phyloP scores from a whole-genome alignment of 2,329 filamentous ascomycete species.

The Penicillium oxalicum region DNA sequence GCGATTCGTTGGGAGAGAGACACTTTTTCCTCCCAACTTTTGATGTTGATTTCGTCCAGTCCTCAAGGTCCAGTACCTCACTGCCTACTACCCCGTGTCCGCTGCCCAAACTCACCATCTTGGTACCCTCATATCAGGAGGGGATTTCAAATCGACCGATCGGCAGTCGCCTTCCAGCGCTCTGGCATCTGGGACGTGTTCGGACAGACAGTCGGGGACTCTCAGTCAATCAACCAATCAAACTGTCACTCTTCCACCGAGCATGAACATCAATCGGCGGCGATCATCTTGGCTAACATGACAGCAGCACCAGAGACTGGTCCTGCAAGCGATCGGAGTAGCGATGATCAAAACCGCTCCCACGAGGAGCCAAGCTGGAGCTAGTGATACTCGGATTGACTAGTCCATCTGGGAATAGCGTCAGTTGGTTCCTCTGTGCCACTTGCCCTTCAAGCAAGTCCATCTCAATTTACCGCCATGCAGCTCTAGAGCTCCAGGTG shows the following conservation, averaged over 20 bases:
- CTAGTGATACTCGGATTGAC: not conserved
- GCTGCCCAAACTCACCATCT: no score
- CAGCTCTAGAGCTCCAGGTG: no score
- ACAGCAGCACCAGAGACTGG: not conserved
- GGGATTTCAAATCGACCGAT: slow-evolving; percentile 9
- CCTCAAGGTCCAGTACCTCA: no score
- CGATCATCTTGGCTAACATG: not conserved
- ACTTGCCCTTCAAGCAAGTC: no score
- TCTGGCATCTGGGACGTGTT: not conserved
- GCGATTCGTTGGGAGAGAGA: slow-evolving; percentile 18
- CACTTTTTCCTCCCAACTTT: not conserved
- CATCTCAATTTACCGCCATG: no score
- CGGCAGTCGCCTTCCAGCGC: not conserved
- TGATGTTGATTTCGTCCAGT: no score
- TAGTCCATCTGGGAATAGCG: slow-evolving; percentile 1
- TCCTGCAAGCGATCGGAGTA: no score
- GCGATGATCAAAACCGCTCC: not conserved
- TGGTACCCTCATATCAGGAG: no score
- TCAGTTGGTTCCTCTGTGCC: no score
- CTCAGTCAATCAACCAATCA: not conserved
- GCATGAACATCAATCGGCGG: not conserved
- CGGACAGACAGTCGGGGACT: slow-evolving; percentile 1
- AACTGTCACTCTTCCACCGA: not conserved
- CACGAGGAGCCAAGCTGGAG: no score
- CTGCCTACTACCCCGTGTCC: no score